These are phyloP conservation scores for Sporothrix luriei DNA, from an alignment of 2,329 filamentous ascomycete genomes.

Conservation along the genomic window DNA sequence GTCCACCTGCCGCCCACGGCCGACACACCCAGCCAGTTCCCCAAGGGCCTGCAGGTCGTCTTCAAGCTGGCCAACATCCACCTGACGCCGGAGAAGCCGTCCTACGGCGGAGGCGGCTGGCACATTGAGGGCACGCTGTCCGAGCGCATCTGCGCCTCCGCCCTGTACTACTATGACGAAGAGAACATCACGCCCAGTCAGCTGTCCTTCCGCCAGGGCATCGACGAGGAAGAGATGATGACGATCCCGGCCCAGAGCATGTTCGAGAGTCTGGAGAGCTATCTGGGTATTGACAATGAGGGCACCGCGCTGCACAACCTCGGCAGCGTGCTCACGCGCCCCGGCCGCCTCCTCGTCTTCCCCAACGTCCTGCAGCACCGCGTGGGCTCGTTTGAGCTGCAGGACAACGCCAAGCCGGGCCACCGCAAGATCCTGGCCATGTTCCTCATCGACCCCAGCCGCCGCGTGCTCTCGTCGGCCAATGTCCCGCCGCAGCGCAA, in stretches of 20 bases:
- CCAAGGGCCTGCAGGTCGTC: conserved; percentile 58
- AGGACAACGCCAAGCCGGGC: conserved; percentile 54
- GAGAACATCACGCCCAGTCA: conserved; percentile 53
- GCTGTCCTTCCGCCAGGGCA: conserved; percentile 48
- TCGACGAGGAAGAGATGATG: conserved; percentile 34
- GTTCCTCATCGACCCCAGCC: conserved; percentile 60
- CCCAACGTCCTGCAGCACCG: conserved; percentile 52
- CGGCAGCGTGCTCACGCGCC: conserved; percentile 46
- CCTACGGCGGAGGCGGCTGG: conserved; percentile 45
- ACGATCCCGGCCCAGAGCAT: conserved; percentile 30
- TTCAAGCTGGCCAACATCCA: conserved; percentile 64
- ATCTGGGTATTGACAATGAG: conserved; percentile 37
- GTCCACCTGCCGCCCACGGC: conserved; percentile 25
- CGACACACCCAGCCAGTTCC: conserved; percentile 17
- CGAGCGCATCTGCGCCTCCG: conserved; percentile 59
- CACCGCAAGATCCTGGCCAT: conserved; percentile 60
- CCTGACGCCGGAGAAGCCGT: conserved; percentile 55
- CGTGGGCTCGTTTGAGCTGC: conserved; percentile 54
- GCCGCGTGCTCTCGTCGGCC: conserved; percentile 51
- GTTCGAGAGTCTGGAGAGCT: conserved; percentile 32
- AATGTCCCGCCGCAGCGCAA: conserved; percentile 47
- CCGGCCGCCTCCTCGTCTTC: conserved; percentile 52
- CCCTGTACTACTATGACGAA: conserved; percentile 57
- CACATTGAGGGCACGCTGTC: conserved; percentile 51
- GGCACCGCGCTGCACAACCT: conserved; percentile 45